Conservation (phyloP, 2,329 filamentous ascomycete species). For the Fusarium sp. region DNA sequence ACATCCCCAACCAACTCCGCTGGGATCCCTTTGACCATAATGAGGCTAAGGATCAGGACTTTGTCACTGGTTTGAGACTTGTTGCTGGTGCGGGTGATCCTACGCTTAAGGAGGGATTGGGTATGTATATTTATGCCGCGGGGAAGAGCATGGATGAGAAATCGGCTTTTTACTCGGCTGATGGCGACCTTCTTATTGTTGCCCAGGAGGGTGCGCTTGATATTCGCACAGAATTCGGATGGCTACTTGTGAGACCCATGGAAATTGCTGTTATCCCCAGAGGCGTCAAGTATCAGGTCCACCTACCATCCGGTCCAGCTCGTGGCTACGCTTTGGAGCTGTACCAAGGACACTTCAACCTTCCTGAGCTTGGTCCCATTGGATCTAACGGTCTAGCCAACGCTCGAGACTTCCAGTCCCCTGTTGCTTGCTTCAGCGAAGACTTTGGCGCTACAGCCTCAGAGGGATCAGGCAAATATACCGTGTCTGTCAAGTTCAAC, state of each 20-base stretch:
- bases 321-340: slow-evolving; percentile 81
- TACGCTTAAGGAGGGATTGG: slow-evolving; percentile 80
- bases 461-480: slow-evolving; percentile 55
- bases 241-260: slow-evolving; percentile 78
- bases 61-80: slow-evolving; percentile 71
- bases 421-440: slow-evolving; percentile 76
- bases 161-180: slow-evolving; percentile 85
- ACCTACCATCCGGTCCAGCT: slow-evolving; percentile 69
- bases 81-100: slow-evolving; percentile 85
- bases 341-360: slow-evolving; percentile 76
- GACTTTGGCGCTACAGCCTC: slow-evolving; percentile 58
- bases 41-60: slow-evolving; percentile 61
- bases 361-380: slow-evolving; percentile 79
- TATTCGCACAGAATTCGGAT: slow-evolving; percentile 81
- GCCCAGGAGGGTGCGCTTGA: slow-evolving; percentile 79
- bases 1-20: slow-evolving; percentile 79
- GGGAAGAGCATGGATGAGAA: slow-evolving; percentile 80
- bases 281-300: slow-evolving; percentile 78
- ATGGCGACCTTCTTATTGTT: slow-evolving; percentile 82
- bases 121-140: slow-evolving; percentile 83
- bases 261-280: slow-evolving; percentile 83
- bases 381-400: slow-evolving; percentile 82
- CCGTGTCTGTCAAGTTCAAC: slow-evolving; percentile 73
- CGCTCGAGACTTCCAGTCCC: slow-evolving; percentile 78
- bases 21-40: slow-evolving; percentile 86